These are phyloP conservation scores for Vaccinium macrocarpon DNA, from an alignment of 148 eudicot genomes.

Conservation along the genomic window DNA sequence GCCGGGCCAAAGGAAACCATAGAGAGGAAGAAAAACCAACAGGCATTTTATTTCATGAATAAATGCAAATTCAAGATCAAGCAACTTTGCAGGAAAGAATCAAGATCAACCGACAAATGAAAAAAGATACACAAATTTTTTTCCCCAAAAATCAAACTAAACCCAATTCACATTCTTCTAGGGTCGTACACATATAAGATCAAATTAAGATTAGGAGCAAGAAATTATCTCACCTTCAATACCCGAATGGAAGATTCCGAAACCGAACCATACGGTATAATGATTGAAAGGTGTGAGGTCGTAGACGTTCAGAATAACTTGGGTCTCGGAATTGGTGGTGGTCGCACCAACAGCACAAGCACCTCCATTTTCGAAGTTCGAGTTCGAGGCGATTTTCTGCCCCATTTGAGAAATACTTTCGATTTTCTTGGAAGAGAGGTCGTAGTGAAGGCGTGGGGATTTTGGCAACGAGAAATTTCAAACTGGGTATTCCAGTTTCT, in stretches of 20 bases:
- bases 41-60: neutral
- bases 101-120: neutral
- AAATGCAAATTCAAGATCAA: slow-evolving; percentile 8
- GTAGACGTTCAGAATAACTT: slow-evolving; percentile 66
- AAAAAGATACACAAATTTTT: neutral
- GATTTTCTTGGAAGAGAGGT: neutral
- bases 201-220: neutral
- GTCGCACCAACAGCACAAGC: neutral
- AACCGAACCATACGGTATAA: slow-evolving; percentile 70
- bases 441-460: neutral
- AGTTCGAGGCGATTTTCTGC: slow-evolving; percentile 25
- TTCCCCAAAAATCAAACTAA: neutral
- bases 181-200: neutral
- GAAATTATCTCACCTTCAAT: slow-evolving; percentile 54
- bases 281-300: slow-evolving; percentile 69
- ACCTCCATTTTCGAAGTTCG: slow-evolving; percentile 20
- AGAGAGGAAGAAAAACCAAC: neutral
- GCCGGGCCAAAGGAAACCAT: neutral
- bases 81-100: neutral
- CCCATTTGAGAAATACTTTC: slow-evolving; percentile 23
- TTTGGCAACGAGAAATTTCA: neutral
- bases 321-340: slow-evolving; percentile 25
- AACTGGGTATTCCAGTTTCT: slow-evolving; percentile 2
- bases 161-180: neutral
- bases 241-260: slow-evolving; percentile 85